Evolutionary conservation across 139 green algal species (phyloP).

Genomic region (Pleodorina starrii): DNA sequence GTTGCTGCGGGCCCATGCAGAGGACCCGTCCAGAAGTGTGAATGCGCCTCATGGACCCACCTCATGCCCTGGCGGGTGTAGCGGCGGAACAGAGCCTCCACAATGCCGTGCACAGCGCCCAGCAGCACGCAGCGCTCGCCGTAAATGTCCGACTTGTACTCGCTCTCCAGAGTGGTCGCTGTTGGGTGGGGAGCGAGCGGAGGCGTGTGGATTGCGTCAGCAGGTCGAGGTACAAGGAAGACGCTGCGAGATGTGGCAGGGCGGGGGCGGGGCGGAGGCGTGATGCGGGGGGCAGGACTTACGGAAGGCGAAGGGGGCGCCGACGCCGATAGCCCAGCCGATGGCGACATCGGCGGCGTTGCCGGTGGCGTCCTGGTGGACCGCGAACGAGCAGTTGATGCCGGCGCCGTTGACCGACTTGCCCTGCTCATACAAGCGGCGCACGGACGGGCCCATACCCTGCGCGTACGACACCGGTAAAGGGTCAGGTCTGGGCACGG

Average conservation of each 20-base stretch:
- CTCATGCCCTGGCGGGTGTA: constrained; percentile 91
- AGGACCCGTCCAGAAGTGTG: too few species aligned
- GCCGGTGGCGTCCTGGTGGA: constrained; percentile 99
- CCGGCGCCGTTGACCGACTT: constrained; percentile 98
- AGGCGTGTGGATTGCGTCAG: neutral
- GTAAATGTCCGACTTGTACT: constrained; percentile 99
- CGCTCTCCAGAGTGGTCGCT: constrained; percentile 96
- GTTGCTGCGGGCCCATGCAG: too few species aligned
- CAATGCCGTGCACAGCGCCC: constrained; percentile 98
- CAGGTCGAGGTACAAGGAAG: too few species aligned
- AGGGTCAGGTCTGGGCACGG: neutral
- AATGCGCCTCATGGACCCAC: constrained; percentile 53
- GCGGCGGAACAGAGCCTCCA: constrained; percentile 96
- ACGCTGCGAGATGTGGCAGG: too few species aligned
- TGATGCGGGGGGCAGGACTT: too few species aligned
- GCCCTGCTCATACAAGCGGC: constrained; percentile 98
- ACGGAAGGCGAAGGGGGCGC: constrained; percentile 97
- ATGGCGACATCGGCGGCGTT: constrained; percentile 96
- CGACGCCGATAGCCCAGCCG: constrained; percentile 96
- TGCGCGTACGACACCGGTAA: constrained; percentile 53
- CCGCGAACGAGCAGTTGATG: constrained; percentile 99
- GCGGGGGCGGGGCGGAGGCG: too few species aligned
- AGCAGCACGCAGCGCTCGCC: constrained; percentile 98
- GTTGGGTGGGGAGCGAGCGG: neutral
- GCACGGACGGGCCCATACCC: constrained; percentile 98